These are phyloP conservation scores for Penicillium decumbens DNA, from an alignment of 2,329 filamentous ascomycete genomes.

Conservation along the genomic window DNA sequence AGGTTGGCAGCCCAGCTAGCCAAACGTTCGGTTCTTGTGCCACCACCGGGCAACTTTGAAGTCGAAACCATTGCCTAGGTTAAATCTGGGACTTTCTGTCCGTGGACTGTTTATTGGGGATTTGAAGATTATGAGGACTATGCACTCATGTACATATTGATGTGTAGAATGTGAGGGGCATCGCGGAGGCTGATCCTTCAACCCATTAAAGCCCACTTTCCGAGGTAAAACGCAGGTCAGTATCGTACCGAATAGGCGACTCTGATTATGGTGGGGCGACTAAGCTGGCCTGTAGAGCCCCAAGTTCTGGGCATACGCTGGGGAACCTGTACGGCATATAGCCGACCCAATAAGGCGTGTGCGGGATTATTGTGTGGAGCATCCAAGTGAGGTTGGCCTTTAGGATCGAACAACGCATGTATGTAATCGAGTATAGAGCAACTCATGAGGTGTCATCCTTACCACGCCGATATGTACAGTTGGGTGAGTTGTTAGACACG, in stretches of 20 bases:
- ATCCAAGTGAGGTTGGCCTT: not conserved
- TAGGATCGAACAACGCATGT: not conserved
- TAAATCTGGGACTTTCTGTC: not conserved
- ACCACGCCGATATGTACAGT: conserved; percentile 24
- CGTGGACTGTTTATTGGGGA: not conserved
- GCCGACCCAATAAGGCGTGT: conserved; percentile 5
- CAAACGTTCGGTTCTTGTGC: conserved; percentile 20
- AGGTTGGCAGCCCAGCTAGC: conserved; percentile 21
- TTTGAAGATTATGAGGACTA: not conserved
- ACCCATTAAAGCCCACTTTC: conserved; percentile 2
- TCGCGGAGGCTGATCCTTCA: not conserved
- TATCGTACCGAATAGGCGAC: conserved; percentile 13
- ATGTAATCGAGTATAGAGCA: not conserved
- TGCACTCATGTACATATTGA: not conserved
- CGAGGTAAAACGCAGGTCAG: conserved; percentile 10
- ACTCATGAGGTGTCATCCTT: conserved; percentile 2
- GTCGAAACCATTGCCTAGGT: not conserved
- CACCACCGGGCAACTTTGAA: not conserved
- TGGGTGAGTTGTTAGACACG: conserved; percentile 8
- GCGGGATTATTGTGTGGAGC: not conserved
- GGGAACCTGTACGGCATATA: conserved; percentile 8
- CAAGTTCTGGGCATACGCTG: not conserved
- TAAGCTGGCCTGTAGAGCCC: not conserved
- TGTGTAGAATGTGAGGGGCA: not conserved
- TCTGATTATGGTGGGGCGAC: conserved; percentile 1